These are phyloP conservation scores for Picea sitchensis DNA, from an alignment of 75 land plant species.

Conservation along the genomic window DNA sequence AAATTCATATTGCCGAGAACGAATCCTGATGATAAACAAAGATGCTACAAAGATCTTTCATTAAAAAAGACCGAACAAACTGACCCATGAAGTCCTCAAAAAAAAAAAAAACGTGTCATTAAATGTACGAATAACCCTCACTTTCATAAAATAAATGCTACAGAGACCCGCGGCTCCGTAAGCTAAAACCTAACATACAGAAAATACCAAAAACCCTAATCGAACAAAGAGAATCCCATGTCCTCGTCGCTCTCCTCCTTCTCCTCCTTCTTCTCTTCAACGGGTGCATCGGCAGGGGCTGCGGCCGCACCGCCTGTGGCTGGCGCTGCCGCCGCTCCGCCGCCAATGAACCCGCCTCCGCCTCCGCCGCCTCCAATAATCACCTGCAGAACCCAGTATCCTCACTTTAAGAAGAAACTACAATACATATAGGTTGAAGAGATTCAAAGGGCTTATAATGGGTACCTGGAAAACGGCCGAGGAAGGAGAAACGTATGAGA, in stretches of 20 bases:
- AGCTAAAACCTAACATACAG: too few relatives aligned
- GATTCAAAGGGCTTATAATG: not conserved
- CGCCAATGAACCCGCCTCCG: slow-evolving; percentile 22
- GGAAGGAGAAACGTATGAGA: slow-evolving; percentile 63
- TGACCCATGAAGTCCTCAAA: too few relatives aligned
- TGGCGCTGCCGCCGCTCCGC: slow-evolving; percentile 31
- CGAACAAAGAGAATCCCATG: slow-evolving; percentile 81
- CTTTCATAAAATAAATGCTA: too few relatives aligned
- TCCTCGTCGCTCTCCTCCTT: slow-evolving; percentile 64
- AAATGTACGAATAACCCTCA: too few relatives aligned
- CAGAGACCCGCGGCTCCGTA: too few relatives aligned
- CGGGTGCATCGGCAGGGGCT: slow-evolving; percentile 38
- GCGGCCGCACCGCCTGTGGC: slow-evolving; percentile 29
- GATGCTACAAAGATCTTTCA: too few relatives aligned
- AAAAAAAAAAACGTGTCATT: too few relatives aligned
- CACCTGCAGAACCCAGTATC: slow-evolving; percentile 37
- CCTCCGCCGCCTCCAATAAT: slow-evolving; percentile 63
- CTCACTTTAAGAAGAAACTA: not conserved
- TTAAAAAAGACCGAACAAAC: too few relatives aligned
- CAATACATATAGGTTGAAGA: not conserved
- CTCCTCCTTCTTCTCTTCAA: slow-evolving; percentile 58
- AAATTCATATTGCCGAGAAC: too few relatives aligned
- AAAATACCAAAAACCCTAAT: slow-evolving; percentile 26
- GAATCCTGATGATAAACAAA: too few relatives aligned
- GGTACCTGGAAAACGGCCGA: slow-evolving; percentile 78